These are phyloP conservation scores for Colletotrichum graminicola DNA, from an alignment of 2,329 filamentous ascomycete species.

Conservation along the genomic window DNA sequence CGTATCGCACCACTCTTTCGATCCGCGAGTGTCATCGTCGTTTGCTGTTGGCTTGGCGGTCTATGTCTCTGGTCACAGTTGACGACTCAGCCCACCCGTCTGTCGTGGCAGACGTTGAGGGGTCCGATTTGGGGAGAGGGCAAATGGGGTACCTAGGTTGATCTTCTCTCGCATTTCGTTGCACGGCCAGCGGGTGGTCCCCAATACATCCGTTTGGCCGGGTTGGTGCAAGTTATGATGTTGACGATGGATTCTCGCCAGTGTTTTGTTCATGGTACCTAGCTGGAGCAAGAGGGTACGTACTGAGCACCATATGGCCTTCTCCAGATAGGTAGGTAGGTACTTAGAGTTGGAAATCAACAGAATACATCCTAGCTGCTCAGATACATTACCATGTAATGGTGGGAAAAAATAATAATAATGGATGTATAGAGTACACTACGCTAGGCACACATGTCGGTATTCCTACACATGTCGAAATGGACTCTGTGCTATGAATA, in stretches of 20 bases:
- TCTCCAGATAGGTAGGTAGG: too few species aligned
- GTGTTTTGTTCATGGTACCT: background rate
- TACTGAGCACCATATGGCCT: too few species aligned
- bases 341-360: too few species aligned
- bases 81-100: background rate
- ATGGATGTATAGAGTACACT: too few species aligned
- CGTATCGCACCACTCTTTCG: background rate
- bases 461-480: too few species aligned
- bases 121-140: background rate
- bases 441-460: too few species aligned
- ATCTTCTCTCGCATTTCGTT: constrained; percentile 14
- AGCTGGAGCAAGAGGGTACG: background rate
- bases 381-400: background rate
- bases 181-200: constrained; percentile 35
- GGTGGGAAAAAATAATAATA: too few species aligned
- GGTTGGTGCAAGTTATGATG: constrained; percentile 35
- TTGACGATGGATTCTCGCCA: background rate
- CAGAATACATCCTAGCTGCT: too few species aligned
- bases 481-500: background rate
- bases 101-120: constrained; percentile 15
- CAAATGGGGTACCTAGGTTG: background rate
- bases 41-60: constrained; percentile 4
- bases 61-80: background rate
- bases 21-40: background rate
- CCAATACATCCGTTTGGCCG: background rate